These are phyloP conservation scores for Leccinellum rugosiceps DNA, from an alignment of 768 basidiomycete species.

Conservation along the genomic window DNA sequence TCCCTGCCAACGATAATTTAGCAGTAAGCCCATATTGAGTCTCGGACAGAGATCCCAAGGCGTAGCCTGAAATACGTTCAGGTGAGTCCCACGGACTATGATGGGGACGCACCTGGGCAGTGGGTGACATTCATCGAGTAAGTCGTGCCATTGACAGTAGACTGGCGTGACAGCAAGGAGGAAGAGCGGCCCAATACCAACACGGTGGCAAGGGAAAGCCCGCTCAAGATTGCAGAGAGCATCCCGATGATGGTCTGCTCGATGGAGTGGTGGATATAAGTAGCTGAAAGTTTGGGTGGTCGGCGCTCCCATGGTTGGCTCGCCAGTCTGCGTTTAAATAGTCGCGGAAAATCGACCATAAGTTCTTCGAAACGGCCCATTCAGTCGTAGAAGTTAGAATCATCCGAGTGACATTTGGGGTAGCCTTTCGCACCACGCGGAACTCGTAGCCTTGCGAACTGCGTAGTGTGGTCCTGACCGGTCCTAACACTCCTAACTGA, in stretches of 20 bases:
- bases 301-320: no score
- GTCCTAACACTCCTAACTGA: no score
- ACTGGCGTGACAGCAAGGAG: slow-evolving; percentile 4
- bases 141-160: neutral
- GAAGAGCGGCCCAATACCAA: slow-evolving; percentile 5
- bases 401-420: no score
- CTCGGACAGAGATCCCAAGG: slow-evolving; percentile 41
- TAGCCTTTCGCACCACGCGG: no score
- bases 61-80: slow-evolving; percentile 45
- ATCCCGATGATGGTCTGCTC: neutral
- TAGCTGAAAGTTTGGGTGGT: neutral
- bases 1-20: slow-evolving; percentile 49
- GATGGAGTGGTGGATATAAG: neutral
- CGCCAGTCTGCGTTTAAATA: no score
- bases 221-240: slow-evolving; percentile 3
- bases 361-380: no score
- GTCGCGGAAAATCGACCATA: no score
- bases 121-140: slow-evolving; percentile 30
- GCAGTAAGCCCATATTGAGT: slow-evolving; percentile 51
- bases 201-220: slow-evolving; percentile 5
- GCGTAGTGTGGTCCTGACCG: no score
- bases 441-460: no score
- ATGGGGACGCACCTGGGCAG: slow-evolving; percentile 28
- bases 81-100: neutral
- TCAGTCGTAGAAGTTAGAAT: no score